These are phyloP conservation scores for Obba rivulosa DNA, from an alignment of 768 basidiomycete species.

Conservation along the genomic window DNA sequence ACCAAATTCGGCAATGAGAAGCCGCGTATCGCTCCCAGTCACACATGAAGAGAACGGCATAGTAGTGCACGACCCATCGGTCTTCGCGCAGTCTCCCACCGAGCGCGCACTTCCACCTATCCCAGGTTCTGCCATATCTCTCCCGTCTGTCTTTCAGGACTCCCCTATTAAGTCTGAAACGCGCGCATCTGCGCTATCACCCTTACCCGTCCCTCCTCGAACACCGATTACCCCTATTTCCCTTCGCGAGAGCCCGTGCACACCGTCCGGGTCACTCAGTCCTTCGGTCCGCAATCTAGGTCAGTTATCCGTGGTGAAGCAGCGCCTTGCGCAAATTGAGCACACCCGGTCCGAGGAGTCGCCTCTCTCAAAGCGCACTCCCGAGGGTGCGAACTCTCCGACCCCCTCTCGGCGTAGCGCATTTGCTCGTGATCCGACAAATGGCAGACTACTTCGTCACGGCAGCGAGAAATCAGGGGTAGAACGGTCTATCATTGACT, in stretches of 20 bases:
- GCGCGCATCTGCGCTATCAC: constrained; percentile 3
- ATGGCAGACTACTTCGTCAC: constrained; percentile 3
- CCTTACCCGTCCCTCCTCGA: constrained; percentile 13
- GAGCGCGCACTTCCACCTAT: too few relatives aligned
- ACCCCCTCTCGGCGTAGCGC: constrained; percentile 11
- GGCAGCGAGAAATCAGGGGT: constrained; percentile 2
- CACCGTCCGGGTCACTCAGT: constrained; percentile 34
- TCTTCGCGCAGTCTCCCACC: neutral
- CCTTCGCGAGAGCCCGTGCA: constrained; percentile 14
- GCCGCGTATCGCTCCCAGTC: too few relatives aligned
- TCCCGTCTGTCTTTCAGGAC: neutral
- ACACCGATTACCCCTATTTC: constrained; percentile 17
- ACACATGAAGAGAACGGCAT: too few relatives aligned
- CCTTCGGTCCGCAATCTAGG: constrained; percentile 61
- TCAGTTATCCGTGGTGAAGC: constrained; percentile 58
- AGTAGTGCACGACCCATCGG: too few relatives aligned
- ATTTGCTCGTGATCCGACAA: constrained; percentile 1
- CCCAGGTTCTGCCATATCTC: constrained; percentile 4
- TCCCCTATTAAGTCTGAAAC: neutral
- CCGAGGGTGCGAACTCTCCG: constrained; percentile 9
- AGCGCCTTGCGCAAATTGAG: constrained; percentile 60
- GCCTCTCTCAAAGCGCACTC: constrained; percentile 5
- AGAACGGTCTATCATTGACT: constrained; percentile 7
- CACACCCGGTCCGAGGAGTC: constrained; percentile 15
- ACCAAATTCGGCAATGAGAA: too few relatives aligned